A percentile compares a stretch with the other conserved stretches of the same genome.
Conservation (phyloP, 116 monocot species). For the Trichopus zeylanicus region DNA sequence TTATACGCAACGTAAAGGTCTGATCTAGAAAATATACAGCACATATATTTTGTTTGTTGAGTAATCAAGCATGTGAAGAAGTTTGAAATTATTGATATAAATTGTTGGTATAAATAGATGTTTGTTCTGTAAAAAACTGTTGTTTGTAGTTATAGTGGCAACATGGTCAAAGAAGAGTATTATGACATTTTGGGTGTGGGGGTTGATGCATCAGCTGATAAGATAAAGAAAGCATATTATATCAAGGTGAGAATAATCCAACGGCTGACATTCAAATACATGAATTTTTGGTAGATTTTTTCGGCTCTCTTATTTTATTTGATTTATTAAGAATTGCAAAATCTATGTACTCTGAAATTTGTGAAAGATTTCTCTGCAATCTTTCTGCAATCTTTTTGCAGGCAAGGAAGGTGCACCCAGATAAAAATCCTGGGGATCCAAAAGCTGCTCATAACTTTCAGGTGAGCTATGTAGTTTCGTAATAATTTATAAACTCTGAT, state of each 20-base stretch:
- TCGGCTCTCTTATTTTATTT: not conserved
- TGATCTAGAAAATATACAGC: too few species aligned
- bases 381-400: constrained; percentile 15
- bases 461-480: too few species aligned
- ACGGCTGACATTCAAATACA: not conserved
- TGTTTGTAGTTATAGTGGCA: not conserved
- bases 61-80: too few species aligned
- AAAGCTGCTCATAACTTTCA: constrained; percentile 84
- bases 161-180: constrained; percentile 82
- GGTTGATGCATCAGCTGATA: constrained; percentile 56
- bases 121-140: not conserved
- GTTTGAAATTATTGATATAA: too few species aligned
- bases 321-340: too few species aligned
- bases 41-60: too few species aligned
- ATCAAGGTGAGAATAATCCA: constrained; percentile 51
- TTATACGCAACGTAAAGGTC: too few species aligned
- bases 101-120: too few species aligned
- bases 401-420: constrained; percentile 85
- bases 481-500: too few species aligned
- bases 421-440: constrained; percentile 91
- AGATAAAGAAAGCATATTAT: constrained; percentile 94
- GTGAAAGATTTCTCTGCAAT: too few species aligned
- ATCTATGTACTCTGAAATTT: too few species aligned
- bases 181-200: constrained; percentile 80
- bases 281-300: not conserved